A percentile compares a stretch with the other conserved stretches of the same genome.
Conservation (phyloP, 352 stramenopile species). For the Globisporangium heterothallicum region DNA sequence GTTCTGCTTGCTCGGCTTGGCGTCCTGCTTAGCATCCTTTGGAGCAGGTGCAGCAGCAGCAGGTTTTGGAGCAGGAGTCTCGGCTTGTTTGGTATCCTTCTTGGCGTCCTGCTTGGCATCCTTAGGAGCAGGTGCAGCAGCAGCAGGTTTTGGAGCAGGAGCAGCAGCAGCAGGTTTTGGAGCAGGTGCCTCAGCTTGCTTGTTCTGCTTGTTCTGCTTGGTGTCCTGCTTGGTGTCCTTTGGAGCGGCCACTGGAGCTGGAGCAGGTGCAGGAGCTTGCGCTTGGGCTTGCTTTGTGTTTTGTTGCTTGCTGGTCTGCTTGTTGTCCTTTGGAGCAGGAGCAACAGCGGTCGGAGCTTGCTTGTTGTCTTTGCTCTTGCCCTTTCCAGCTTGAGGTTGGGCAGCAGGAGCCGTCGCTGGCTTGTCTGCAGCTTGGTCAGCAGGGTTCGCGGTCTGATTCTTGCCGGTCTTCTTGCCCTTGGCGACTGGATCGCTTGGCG, state of each 20-base stretch:
- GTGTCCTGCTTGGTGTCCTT: constrained; percentile 6
- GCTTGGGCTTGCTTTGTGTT: neutral
- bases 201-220: constrained; percentile 6
- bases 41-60: neutral
- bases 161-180: no score
- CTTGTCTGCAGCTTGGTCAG: neutral
- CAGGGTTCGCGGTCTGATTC: no score
- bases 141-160: neutral
- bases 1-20: neutral
- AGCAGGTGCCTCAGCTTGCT: neutral
- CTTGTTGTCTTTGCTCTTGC: neutral
- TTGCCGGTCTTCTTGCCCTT: constrained; percentile 8
- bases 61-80: neutral
- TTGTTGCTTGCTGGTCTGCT: constrained; percentile 1
- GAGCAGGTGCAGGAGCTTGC: neutral
- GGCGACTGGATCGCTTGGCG: neutral
- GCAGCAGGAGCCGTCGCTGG: neutral
- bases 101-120: neutral
- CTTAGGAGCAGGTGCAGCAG: neutral
- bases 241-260: neutral
- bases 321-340: constrained; percentile 1
- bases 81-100: constrained; percentile 5
- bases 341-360: neutral
- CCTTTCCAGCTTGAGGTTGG: neutral
- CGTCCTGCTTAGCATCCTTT: neutral